A percentile compares a stretch with the other conserved stretches of the same genome.
phyloP scores from a whole-genome alignment of 768 basidiomycete species.

The Tulasnella calospora region DNA sequence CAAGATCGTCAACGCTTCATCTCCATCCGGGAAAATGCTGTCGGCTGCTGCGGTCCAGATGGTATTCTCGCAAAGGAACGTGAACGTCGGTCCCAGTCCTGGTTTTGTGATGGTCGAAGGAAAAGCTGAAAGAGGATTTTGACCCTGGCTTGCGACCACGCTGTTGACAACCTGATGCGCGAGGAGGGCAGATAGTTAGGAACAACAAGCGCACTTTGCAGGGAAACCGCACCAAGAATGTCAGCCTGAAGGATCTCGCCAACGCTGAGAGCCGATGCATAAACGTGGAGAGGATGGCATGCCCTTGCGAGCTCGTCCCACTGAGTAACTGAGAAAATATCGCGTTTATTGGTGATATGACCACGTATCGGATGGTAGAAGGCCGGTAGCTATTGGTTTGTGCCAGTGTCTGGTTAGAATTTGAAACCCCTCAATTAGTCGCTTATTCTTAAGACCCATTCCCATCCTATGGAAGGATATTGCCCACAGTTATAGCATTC shows the following conservation, averaged over 20 bases:
- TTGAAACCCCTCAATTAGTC: background rate
- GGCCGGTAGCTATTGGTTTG: background rate
- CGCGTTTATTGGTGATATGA: constrained; percentile 20
- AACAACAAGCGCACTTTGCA: background rate
- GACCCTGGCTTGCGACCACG: constrained; percentile 15
- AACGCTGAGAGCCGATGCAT: constrained; percentile 20
- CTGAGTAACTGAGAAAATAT: constrained; percentile 11
- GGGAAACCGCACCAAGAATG: constrained; percentile 15
- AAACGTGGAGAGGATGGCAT: constrained; percentile 24
- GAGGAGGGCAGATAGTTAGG: background rate
- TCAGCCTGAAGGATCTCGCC: constrained; percentile 10
- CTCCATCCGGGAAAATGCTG: constrained; percentile 18
- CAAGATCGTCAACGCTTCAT: constrained; percentile 10
- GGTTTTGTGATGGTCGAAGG: constrained; percentile 22
- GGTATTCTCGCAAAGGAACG: constrained; percentile 22
- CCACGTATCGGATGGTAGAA: constrained; percentile 15
- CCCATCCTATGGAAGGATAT: background rate
- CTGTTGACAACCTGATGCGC: constrained; percentile 15
- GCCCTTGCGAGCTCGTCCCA: constrained; percentile 18
- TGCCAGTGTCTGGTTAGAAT: background rate
- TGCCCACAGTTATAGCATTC: background rate
- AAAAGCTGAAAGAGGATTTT: constrained; percentile 20
- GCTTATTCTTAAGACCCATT: background rate
- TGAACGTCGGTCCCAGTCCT: constrained; percentile 23
- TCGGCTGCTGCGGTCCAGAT: constrained; percentile 16